Evolutionary conservation across 2,329 filamentous ascomycete species (phyloP).

Genomic region (Sphaerulina musiva): DNA sequence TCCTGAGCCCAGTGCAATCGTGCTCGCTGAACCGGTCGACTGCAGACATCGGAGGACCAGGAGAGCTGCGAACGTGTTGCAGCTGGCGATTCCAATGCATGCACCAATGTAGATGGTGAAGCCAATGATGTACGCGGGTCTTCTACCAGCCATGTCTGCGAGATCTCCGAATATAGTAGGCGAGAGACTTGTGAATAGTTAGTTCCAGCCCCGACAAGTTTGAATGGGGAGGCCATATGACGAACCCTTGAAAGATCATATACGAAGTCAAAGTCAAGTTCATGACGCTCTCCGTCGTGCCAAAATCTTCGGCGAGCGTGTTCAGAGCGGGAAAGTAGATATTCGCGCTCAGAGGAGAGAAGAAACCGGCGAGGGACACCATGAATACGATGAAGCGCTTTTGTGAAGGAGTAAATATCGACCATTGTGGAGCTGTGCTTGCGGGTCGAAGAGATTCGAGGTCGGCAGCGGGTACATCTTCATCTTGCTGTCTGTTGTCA

Average conservation of each 20-base stretch:
- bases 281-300: conserved; percentile 38
- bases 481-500: neutral
- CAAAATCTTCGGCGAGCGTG: conserved; percentile 44
- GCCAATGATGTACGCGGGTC: conserved; percentile 24
- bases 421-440: conserved; percentile 16
- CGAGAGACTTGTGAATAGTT: conserved; percentile 29
- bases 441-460: conserved; percentile 18
- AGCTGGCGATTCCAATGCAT: conserved; percentile 21
- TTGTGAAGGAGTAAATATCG: conserved; percentile 35
- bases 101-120: conserved; percentile 24
- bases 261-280: conserved; percentile 53
- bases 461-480: conserved; percentile 5
- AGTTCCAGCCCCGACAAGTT: too few relatives aligned
- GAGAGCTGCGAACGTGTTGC: conserved; percentile 20
- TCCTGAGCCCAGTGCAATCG: conserved; percentile 33
- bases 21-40: conserved; percentile 36
- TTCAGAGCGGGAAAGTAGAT: conserved; percentile 52
- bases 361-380: conserved; percentile 46
- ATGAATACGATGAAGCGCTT: conserved; percentile 46
- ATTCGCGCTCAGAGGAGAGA: conserved; percentile 48
- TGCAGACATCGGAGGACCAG: conserved; percentile 29
- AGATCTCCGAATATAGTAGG: conserved; percentile 24
- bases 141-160: conserved; percentile 21
- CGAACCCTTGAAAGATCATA: conserved; percentile 48
- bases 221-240: too few relatives aligned